Evolutionary conservation across 768 basidiomycete genomes (phyloP).

Genomic region (Boletus sensibilis): DNA sequence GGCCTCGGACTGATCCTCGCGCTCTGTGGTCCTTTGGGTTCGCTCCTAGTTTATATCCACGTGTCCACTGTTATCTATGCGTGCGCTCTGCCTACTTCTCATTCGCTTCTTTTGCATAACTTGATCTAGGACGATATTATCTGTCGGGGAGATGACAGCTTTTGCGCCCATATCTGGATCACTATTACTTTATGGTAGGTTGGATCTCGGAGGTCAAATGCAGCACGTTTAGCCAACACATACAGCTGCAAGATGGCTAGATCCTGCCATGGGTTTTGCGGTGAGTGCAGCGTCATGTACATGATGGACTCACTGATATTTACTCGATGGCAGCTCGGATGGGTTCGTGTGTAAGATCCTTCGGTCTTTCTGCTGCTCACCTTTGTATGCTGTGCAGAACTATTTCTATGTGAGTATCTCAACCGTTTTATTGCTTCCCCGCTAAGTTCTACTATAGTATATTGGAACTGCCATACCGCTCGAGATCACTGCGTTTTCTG

Average conservation of each 20-base stretch:
- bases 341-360: conserved; percentile 13
- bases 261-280: conserved; percentile 33
- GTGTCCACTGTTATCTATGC: conserved; percentile 30
- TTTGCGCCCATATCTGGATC: conserved; percentile 32
- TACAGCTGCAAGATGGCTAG: conserved; percentile 34
- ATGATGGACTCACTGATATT: neutral
- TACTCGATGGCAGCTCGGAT: conserved; percentile 19
- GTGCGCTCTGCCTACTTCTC: conserved; percentile 12
- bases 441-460: conserved; percentile 6
- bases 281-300: conserved; percentile 12
- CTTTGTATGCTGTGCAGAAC: conserved; percentile 19
- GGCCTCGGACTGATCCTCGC: conserved; percentile 32
- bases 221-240: neutral
- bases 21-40: conserved; percentile 28
- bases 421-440: neutral
- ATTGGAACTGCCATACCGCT: conserved; percentile 44
- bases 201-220: neutral
- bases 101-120: neutral
- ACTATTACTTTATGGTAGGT: conserved; percentile 27
- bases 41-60: conserved; percentile 29
- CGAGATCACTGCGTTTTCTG: conserved; percentile 51
- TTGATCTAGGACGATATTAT: conserved; percentile 25
- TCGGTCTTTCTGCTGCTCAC: conserved; percentile 1
- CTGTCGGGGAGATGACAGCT: conserved; percentile 31
- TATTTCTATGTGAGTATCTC: conserved; percentile 33